Base-by-base conservation (phyloP, 208 protist genomes). In the Leishmania arabica region DNA sequence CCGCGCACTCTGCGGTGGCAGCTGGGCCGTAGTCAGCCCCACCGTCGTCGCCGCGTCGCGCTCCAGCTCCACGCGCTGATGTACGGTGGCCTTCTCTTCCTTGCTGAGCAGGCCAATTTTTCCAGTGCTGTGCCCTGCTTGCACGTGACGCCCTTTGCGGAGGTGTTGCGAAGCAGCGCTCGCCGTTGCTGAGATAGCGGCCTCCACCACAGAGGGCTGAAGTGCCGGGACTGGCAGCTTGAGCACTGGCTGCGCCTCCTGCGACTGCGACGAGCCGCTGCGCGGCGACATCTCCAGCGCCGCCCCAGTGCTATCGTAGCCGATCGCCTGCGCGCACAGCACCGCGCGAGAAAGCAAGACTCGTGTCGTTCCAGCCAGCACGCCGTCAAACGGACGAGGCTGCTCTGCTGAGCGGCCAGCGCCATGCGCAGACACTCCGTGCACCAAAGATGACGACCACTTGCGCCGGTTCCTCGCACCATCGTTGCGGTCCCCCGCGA, bases 351-450 rank as follows among this genome's bases (percentile, higher is more conserved):
- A 87, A 45, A 94, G 73, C 27, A 97, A 81, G 65, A 94, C 81
- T 1, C 93, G 93, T n/a, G 93, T 77, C 5, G 93, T 97, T 54
- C 92, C 89, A 24, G 86, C 85, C 66, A 95, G 75, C 72, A 97
- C 92, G 21, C 84, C 78, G 78, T 95, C 92, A 80, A 79, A 84
- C n/a, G 53, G 76, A 40, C 68, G 54, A 1, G 75, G 64, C 40
- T 49, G 53, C 31, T 56, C 45, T 27, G 40, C 62, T 17, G 53
- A 56, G 51, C 15, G 34, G 17, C 51, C 53, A 17, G 53, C 4
- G 9, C 72, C 51, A 21, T 58, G 9, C 47, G 34, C 71, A 31
- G 71, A 75, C 45, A 40, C 47, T 42, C 71, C 47, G 27, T 45
- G 69, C 45, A 34, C 45, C 69, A 2, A 3, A 54, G 45, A 37